These are phyloP conservation scores for Tricladium varicosporioides DNA, from an alignment of 2,329 filamentous ascomycete genomes.

Conservation along the genomic window DNA sequence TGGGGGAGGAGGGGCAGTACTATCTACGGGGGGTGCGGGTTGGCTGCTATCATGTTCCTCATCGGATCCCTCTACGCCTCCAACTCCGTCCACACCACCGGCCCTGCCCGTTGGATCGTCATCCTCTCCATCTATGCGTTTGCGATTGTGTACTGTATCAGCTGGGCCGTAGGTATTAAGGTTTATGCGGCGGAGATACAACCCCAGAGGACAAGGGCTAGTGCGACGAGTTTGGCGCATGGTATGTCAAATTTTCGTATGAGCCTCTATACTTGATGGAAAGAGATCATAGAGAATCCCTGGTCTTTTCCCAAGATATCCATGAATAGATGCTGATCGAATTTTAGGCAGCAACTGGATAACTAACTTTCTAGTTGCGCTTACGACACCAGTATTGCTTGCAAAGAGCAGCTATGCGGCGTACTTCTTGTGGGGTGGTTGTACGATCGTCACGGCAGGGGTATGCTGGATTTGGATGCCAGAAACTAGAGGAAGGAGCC, in stretches of 20 bases:
- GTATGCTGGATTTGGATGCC: no score
- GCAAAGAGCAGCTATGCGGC: constrained; percentile 23
- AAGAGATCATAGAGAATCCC: no score
- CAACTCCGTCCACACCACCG: constrained; percentile 40
- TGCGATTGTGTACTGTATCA: constrained; percentile 43
- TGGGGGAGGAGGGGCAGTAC: constrained; percentile 55
- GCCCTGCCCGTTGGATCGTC: constrained; percentile 48
- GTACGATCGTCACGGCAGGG: no score
- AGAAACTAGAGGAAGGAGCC: no score
- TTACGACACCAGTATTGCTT: constrained; percentile 35
- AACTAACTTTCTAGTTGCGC: constrained; percentile 32
- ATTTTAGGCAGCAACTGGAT: constrained; percentile 28
- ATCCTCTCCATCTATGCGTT: constrained; percentile 50
- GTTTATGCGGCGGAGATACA: constrained; percentile 60
- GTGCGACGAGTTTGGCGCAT: constrained; percentile 48
- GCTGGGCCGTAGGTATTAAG: constrained; percentile 55
- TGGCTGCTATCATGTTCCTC: constrained; percentile 50
- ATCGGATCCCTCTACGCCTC: constrained; percentile 54
- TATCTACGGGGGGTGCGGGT: constrained; percentile 50
- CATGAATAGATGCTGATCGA: no score
- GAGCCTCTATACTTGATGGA: no score
- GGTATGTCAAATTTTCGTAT: no score
- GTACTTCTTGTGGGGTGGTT: constrained; percentile 37
- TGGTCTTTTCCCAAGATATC: no score
- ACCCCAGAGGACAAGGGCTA: constrained; percentile 51